Conservation (phyloP, 164 flowering plant genomes). For the Aristolochia californica region DNA sequence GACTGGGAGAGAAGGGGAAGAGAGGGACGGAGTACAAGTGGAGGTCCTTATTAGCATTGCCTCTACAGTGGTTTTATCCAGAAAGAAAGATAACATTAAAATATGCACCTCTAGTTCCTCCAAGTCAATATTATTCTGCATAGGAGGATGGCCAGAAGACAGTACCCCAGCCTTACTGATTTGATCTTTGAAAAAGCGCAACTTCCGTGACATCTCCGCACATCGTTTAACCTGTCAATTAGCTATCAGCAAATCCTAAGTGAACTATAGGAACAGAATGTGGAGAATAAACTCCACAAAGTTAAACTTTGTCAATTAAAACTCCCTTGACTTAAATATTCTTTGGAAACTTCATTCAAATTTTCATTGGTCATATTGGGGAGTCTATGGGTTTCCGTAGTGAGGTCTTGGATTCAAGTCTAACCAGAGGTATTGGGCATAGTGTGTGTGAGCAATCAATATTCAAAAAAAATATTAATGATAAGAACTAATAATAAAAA, state of each 20-base stretch:
- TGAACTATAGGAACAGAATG: background rate
- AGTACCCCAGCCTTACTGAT: conserved; percentile 67
- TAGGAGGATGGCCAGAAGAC: conserved; percentile 35
- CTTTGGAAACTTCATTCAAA: no score
- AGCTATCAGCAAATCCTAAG: conserved; percentile 10
- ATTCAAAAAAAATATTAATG: no score
- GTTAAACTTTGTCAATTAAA: no score
- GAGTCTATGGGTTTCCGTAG: no score
- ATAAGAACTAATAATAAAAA: no score
- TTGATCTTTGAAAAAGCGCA: conserved; percentile 83
- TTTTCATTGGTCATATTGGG: no score
- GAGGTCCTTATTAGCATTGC: background rate
- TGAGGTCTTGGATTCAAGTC: no score
- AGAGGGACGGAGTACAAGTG: conserved; percentile 3
- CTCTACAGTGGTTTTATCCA: background rate
- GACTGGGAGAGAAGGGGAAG: conserved; percentile 28
- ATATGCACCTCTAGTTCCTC: conserved; percentile 75
- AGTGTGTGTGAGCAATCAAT: no score
- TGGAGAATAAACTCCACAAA: no score
- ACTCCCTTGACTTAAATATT: no score
- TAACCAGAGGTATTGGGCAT: no score
- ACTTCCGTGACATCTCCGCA: conserved; percentile 93
- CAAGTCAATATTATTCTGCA: conserved; percentile 56
- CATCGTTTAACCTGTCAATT: conserved; percentile 80
- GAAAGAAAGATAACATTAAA: background rate